Conservation (phyloP, 768 basidiomycete species). For the Mrakia frigida region DNA sequence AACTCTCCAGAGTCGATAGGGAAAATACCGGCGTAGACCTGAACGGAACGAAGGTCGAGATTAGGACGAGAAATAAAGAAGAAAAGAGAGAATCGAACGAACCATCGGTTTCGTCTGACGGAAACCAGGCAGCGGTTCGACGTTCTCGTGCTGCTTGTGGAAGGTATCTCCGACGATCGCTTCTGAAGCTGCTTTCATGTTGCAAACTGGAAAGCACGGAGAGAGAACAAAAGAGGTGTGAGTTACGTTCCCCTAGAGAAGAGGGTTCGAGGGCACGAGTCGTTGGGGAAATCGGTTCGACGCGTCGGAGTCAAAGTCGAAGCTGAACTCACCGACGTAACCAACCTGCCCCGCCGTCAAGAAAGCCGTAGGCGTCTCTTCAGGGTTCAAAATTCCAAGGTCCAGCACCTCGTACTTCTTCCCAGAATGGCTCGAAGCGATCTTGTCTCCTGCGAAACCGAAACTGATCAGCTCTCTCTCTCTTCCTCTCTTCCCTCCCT, state of each 20-base stretch:
- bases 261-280: no score
- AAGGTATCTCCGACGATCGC: slow-evolving; percentile 94
- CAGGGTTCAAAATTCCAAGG: slow-evolving; percentile 82
- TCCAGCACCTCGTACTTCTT: slow-evolving; percentile 87
- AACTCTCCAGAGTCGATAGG: slow-evolving; percentile 89
- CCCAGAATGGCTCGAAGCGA: slow-evolving; percentile 73
- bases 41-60: not conserved
- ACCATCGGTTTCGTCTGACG: slow-evolving; percentile 93
- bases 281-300: no score
- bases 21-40: slow-evolving; percentile 94
- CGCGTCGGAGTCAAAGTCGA: not conserved
- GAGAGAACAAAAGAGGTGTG: not conserved
- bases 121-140: slow-evolving; percentile 84
- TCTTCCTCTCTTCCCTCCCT: no score
- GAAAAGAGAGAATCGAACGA: slow-evolving; percentile 23
- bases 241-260: not conserved
- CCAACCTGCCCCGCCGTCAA: slow-evolving; percentile 50
- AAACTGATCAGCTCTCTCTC: not conserved
- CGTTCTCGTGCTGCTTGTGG: slow-evolving; percentile 63
- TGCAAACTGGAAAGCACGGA: slow-evolving; percentile 61
- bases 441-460: slow-evolving; percentile 69
- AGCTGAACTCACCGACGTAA: slow-evolving; percentile 50
- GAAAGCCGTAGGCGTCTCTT: slow-evolving; percentile 64
- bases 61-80: not conserved
- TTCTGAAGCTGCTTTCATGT: slow-evolving; percentile 80